These are phyloP conservation scores for Leucocoprinus leucothites DNA, from an alignment of 768 basidiomycete genomes.

Conservation along the genomic window DNA sequence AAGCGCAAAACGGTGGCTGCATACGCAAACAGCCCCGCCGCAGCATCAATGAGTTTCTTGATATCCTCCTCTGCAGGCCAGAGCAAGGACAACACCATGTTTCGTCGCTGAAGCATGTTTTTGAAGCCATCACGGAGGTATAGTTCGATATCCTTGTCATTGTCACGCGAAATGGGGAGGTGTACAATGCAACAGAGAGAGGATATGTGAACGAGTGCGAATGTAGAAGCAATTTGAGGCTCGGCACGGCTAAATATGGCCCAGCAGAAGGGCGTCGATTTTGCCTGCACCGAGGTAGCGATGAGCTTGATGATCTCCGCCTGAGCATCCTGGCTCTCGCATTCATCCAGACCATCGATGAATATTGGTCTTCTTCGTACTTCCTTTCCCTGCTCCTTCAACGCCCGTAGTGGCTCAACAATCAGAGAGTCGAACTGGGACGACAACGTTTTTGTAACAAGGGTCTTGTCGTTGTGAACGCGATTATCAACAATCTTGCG, in stretches of 20 bases:
- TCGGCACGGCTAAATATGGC: constrained; percentile 1
- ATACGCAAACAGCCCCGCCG: constrained; percentile 22
- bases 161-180: background rate
- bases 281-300: background rate
- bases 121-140: too few species aligned
- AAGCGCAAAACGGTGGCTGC: constrained; percentile 27
- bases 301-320: constrained; percentile 4
- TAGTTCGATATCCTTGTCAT: constrained; percentile 1
- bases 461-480: background rate
- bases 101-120: too few species aligned
- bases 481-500: background rate
- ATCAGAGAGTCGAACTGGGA: background rate
- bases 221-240: background rate
- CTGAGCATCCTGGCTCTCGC: background rate
- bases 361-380: background rate
- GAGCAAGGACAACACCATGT: too few species aligned
- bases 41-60: constrained; percentile 15
- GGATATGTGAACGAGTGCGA: background rate
- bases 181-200: too few species aligned
- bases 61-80: too few species aligned
- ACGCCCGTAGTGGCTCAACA: background rate
- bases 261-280: background rate
- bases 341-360: background rate
- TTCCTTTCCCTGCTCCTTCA: background rate
- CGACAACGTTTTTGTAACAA: background rate